Conservation (phyloP, 495 filamentous ascomycete genomes). For the Hyaloscypha variabilis region DNA sequence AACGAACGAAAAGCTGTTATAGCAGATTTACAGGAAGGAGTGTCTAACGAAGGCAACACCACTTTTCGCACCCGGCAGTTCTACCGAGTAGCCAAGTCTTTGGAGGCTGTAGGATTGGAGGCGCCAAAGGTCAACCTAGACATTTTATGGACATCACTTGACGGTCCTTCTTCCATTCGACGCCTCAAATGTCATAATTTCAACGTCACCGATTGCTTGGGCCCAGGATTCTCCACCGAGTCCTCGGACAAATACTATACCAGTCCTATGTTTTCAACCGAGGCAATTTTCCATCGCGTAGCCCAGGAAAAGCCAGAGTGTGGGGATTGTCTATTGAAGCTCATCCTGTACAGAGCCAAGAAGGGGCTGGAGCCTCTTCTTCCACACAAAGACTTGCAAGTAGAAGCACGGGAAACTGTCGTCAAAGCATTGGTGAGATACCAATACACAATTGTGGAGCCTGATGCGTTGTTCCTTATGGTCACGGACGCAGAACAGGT, state of each 20-base stretch:
- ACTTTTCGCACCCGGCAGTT: not conserved
- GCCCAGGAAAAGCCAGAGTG: not conserved
- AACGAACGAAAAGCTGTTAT: not conserved
- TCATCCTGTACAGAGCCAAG: not conserved
- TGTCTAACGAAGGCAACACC: not conserved
- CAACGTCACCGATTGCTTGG: slow-evolving; percentile 42
- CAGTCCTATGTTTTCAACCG: not conserved
- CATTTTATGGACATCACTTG: slow-evolving; percentile 44
- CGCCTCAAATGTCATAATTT: slow-evolving; percentile 42
- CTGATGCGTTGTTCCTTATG: slow-evolving; percentile 47
- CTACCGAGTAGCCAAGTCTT: not conserved
- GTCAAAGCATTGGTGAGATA: slow-evolving; percentile 24
- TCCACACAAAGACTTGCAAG: not conserved
- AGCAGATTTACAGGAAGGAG: not conserved
- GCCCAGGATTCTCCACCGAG: slow-evolving; percentile 40
- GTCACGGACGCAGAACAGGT: slow-evolving; percentile 47
- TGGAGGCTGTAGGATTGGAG: slow-evolving; percentile 40
- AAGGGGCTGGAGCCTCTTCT: not conserved
- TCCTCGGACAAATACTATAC: slow-evolving; percentile 16
- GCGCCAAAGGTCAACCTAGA: slow-evolving; percentile 43
- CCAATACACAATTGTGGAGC: slow-evolving; percentile 43
- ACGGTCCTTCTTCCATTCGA: slow-evolving; percentile 43
- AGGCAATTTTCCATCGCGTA: not conserved
- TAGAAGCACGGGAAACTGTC: not conserved
- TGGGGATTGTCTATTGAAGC: not conserved